Percentiles rank a stretch among this genome's conserved stretches.
phyloP scores from a whole-genome alignment of 805 yeast genomes.

The Brettanomyces anomalus region DNA sequence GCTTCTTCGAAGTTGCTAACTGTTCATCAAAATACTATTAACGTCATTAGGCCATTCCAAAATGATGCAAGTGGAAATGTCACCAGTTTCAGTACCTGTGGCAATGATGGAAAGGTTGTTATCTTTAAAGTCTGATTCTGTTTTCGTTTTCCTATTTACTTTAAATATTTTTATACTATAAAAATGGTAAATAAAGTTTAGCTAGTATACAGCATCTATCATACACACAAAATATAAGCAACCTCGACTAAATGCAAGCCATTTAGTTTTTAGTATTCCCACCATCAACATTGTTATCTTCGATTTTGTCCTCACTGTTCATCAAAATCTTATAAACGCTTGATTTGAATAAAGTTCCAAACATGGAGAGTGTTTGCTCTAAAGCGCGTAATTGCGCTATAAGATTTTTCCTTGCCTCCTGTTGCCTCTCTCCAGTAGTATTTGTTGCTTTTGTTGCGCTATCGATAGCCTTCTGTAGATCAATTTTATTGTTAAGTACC shows the following conservation, averaged over 20 bases:
- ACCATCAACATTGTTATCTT: not conserved
- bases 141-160: not conserved
- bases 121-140: slow-evolving; percentile 44
- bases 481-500: slow-evolving; percentile 14
- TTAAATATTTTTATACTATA: not conserved
- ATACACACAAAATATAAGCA: no score
- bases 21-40: slow-evolving; percentile 86
- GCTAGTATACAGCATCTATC: not conserved
- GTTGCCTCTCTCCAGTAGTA: not conserved
- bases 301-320: slow-evolving; percentile 4
- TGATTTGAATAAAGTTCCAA: slow-evolving; percentile 23
- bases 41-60: slow-evolving; percentile 47
- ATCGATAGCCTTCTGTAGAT: slow-evolving; percentile 10
- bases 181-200: not conserved
- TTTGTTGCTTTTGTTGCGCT: slow-evolving; percentile 9
- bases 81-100: slow-evolving; percentile 63
- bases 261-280: not conserved
- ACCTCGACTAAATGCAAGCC: no score
- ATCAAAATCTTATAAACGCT: slow-evolving; percentile 16
- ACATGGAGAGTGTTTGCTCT: slow-evolving; percentile 15
- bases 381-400: slow-evolving; percentile 3
- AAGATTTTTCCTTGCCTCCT: not conserved
- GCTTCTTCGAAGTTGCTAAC: slow-evolving; percentile 49
- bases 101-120: slow-evolving; percentile 88
- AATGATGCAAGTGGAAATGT: slow-evolving; percentile 31